phyloP scores from a whole-genome alignment of 768 basidiomycete species.

The Pisolithus albus region DNA sequence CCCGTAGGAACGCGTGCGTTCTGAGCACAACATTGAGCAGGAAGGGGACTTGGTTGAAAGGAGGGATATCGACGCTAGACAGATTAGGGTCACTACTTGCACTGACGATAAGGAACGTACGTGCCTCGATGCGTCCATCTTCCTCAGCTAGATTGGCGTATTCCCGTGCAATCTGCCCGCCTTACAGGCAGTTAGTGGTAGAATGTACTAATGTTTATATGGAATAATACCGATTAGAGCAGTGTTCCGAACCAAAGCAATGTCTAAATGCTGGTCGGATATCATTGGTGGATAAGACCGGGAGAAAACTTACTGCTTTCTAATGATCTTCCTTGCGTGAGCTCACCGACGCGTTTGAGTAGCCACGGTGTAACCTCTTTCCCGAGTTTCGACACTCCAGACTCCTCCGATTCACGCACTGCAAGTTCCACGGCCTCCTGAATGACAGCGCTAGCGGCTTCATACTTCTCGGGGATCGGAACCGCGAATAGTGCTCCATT shows the following conservation, averaged over 20 bases:
- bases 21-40: neutral
- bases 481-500: slow-evolving; percentile 81
- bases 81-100: neutral
- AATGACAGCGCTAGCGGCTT: slow-evolving; percentile 57
- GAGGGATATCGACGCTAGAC: slow-evolving; percentile 10
- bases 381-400: slow-evolving; percentile 71
- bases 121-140: slow-evolving; percentile 13
- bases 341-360: slow-evolving; percentile 70
- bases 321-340: slow-evolving; percentile 72
- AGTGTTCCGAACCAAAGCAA: slow-evolving; percentile 86
- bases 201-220: neutral
- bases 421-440: slow-evolving; percentile 82
- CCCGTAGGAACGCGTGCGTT: neutral
- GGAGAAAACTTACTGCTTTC: slow-evolving; percentile 48
- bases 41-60: neutral
- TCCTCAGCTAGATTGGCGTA: slow-evolving; percentile 49
- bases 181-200: slow-evolving; percentile 29
- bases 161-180: slow-evolving; percentile 71
- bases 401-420: slow-evolving; percentile 72
- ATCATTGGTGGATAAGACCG: neutral
- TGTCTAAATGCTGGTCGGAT: slow-evolving; percentile 41
- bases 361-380: slow-evolving; percentile 97
- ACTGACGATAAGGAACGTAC: neutral
- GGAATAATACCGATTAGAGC: slow-evolving; percentile 64
- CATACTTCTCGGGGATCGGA: slow-evolving; percentile 79